phyloP scores from a whole-genome alignment of 306 rosid genomes.

The Lagenaria siceraria region DNA sequence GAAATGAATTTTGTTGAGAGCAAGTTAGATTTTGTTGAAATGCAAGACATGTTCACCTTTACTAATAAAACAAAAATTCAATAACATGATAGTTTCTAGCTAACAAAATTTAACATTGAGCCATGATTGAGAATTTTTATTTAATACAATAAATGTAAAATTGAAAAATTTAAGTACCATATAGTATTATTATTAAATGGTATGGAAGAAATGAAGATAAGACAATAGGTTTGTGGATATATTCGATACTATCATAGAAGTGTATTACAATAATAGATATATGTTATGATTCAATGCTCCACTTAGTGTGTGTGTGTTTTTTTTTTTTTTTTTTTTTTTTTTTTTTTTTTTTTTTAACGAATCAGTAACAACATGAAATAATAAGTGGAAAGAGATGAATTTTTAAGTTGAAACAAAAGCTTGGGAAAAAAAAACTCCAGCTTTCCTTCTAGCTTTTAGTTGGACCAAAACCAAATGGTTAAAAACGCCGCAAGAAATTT shows the following conservation, averaged over 20 bases:
- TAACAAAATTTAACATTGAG: neutral
- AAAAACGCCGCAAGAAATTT: neutral
- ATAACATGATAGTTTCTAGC: too few relatives aligned
- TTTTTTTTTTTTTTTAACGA: neutral
- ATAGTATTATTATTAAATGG: too few relatives aligned
- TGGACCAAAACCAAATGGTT: neutral
- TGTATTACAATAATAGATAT: neutral
- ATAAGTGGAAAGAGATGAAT: neutral
- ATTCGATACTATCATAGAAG: neutral
- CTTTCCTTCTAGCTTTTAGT: neutral
- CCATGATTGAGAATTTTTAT: too few relatives aligned
- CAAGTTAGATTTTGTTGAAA: too few relatives aligned
- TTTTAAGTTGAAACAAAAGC: neutral
- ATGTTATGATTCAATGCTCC: neutral
- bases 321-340: too few relatives aligned
- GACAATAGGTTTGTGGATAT: neutral
- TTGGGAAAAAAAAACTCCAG: conserved; percentile 1
- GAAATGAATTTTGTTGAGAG: too few relatives aligned
- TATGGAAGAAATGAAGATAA: neutral
- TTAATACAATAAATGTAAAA: neutral
- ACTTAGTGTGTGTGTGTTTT: too few relatives aligned
- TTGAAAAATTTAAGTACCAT: too few relatives aligned
- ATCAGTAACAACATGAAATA: neutral
- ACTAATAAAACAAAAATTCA: too few relatives aligned
- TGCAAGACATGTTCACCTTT: too few relatives aligned